Evolutionary conservation across 148 eudicot genomes (phyloP), one percentile per base, ranked within the genome.

Genomic region (Diospyros lotus): DNA sequence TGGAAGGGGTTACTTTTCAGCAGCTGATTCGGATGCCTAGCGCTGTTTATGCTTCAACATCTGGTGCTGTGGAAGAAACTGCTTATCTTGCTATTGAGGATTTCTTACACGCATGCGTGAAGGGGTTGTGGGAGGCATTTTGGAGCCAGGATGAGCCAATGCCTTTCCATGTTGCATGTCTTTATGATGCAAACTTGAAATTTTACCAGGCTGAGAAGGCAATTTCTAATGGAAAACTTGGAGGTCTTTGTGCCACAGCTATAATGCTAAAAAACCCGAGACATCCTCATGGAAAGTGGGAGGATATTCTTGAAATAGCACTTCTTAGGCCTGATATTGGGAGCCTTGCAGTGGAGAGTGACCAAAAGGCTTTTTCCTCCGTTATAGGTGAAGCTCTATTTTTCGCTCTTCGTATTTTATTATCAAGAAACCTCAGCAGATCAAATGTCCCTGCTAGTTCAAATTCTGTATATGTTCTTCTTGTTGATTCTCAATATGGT

Each of bases 11-110:
- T 77, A 84, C 87, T 40, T 95, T 95, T 79, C 97, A 92, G 81
- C 98, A 95, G 81, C 87, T 95, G 63, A 76, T 95, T 65, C 93
- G 98, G 64, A 95, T 95, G 98, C 98, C 98, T 60, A 87, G 86
- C 83, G 86, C 91, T 77, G 79, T 90, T 65, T 89, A 92, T 83
- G 93, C 90, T 71, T 88, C 98, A 64, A 82, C 96, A 70, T 95
- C 98, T 71, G 87, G 86, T 66, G 81, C 86, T 77, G 83, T 82
- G 48, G 96, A 92, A 80, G 88, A 88, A 73, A 80, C 87, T 74
- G 84, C 90, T 46, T 90, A 80, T 86, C 86, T 89, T 66, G 98
- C 98, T 6, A 73, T 95, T 8, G 98, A 95, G 71, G 98, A 95
- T 86, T 95, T 95, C 69, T 81, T 95, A 66, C 94, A 95, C 80